phyloP scores from a whole-genome alignment of 768 basidiomycete species.

The Tephrocybe sp. region DNA sequence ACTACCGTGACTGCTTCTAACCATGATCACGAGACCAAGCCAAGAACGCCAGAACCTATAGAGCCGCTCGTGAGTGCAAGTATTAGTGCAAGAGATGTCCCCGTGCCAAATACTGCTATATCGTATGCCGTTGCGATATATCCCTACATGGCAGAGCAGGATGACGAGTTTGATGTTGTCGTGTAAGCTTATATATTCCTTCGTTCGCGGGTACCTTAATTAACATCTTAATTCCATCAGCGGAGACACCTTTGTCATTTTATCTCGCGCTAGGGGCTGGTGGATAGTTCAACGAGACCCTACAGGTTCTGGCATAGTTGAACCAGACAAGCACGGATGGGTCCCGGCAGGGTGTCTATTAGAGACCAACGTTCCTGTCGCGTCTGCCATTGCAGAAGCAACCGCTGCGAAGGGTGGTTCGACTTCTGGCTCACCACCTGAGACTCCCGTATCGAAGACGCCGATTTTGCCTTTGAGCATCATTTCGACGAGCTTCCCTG shows the following conservation, averaged over 20 bases:
- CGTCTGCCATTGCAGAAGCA: slow-evolving; percentile 83
- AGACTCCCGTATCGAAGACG: slow-evolving; percentile 52
- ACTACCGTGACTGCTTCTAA: slow-evolving; percentile 29
- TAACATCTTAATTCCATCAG: slow-evolving; percentile 39
- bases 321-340: slow-evolving; percentile 91
- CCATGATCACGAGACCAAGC: slow-evolving; percentile 27
- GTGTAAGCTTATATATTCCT: slow-evolving; percentile 57
- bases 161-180: slow-evolving; percentile 97
- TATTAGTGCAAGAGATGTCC: slow-evolving; percentile 39
- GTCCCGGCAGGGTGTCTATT: slow-evolving; percentile 96
- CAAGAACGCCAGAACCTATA: slow-evolving; percentile 14
- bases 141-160: slow-evolving; percentile 97
- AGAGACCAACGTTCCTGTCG: slow-evolving; percentile 90
- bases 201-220: slow-evolving; percentile 7
- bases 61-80: slow-evolving; percentile 21
- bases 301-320: slow-evolving; percentile 76
- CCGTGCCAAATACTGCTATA: slow-evolving; percentile 51
- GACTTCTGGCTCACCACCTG: slow-evolving; percentile 34
- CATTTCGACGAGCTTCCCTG: slow-evolving; percentile 97
- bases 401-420: slow-evolving; percentile 58
- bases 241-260: slow-evolving; percentile 91
- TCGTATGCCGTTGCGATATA: slow-evolving; percentile 98
- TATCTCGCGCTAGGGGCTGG: slow-evolving; percentile 96
- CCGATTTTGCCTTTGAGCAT: slow-evolving; percentile 91
- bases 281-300: slow-evolving; percentile 98